Evolutionary conservation across 176 grass and related monocot genomes (phyloP).

Genomic region (Carex pumila): DNA sequence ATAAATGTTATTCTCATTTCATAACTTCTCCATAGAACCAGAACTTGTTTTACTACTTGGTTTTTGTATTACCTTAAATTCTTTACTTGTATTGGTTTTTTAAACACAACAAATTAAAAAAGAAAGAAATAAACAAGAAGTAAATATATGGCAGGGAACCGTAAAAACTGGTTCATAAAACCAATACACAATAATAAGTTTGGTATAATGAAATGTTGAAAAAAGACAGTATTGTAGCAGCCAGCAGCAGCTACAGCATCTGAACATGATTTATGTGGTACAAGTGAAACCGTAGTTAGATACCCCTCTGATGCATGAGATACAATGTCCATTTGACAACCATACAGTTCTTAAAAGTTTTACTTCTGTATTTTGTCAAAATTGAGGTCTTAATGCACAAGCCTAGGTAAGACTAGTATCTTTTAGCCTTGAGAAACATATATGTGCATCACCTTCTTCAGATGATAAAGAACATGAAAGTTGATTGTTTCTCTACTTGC

Average conservation of each 20-base stretch:
- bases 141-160: background rate
- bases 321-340: background rate
- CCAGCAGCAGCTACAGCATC: background rate
- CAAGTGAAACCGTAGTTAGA: background rate
- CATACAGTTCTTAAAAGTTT: background rate
- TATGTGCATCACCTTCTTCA: background rate
- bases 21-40: background rate
- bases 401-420: background rate
- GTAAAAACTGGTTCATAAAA: background rate
- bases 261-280: background rate
- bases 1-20: slow-evolving; percentile 7
- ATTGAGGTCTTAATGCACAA: background rate
- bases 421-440: background rate
- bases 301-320: background rate
- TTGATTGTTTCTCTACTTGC: background rate
- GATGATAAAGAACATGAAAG: background rate
- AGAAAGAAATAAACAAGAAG: background rate
- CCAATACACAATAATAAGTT: background rate
- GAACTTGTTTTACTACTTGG: background rate
- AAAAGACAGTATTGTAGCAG: background rate
- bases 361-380: background rate
- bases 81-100: background rate
- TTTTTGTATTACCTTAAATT: background rate
- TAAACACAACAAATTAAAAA: background rate
- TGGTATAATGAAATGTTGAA: background rate